Evolutionary conservation across 352 stramenopile genomes (phyloP).

Genomic region (Stramenopiles sp.): DNA sequence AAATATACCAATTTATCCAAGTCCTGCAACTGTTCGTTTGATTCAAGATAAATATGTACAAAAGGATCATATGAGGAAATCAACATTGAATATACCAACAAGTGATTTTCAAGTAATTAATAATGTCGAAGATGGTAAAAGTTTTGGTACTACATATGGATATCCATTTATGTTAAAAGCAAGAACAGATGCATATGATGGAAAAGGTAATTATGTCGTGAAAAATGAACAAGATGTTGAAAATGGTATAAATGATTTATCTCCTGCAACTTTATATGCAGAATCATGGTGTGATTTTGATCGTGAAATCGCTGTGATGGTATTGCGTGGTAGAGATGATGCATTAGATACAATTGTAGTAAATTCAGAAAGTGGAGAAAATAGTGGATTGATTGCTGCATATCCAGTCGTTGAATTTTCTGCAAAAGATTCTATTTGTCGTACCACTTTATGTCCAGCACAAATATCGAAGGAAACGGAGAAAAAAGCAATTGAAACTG

Average conservation of each 20-base stretch:
- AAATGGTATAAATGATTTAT: too few species aligned
- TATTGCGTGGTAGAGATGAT: slow-evolving; percentile 70
- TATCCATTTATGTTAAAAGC: slow-evolving; percentile 97
- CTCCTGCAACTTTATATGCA: too few species aligned
- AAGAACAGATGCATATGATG: slow-evolving; percentile 81
- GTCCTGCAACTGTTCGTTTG: slow-evolving; percentile 63
- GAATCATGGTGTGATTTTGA: slow-evolving; percentile 91
- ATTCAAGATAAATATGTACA: slow-evolving; percentile 94
- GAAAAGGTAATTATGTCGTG: slow-evolving; percentile 83
- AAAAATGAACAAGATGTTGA: slow-evolving; percentile 43
- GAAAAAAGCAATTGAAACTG: too few species aligned
- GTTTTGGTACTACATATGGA: slow-evolving; percentile 31
- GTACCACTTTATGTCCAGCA: too few species aligned
- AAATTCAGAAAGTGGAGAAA: too few species aligned
- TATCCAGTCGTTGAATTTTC: slow-evolving; percentile 92
- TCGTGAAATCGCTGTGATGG: slow-evolving; percentile 77
- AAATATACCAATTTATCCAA: slow-evolving; percentile 66
- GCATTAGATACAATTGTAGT: too few species aligned
- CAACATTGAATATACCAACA: slow-evolving; percentile 34
- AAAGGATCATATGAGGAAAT: slow-evolving; percentile 57
- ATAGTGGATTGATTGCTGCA: slow-evolving; percentile 35
- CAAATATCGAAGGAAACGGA: too few species aligned
- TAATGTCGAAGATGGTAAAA: not conserved
- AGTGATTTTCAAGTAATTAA: slow-evolving; percentile 31
- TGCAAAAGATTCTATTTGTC: slow-evolving; percentile 87